Percentiles rank a stretch among this genome's conserved stretches.
phyloP scores from a whole-genome alignment of 2,329 filamentous ascomycete genomes.

The Claviceps sp. region DNA sequence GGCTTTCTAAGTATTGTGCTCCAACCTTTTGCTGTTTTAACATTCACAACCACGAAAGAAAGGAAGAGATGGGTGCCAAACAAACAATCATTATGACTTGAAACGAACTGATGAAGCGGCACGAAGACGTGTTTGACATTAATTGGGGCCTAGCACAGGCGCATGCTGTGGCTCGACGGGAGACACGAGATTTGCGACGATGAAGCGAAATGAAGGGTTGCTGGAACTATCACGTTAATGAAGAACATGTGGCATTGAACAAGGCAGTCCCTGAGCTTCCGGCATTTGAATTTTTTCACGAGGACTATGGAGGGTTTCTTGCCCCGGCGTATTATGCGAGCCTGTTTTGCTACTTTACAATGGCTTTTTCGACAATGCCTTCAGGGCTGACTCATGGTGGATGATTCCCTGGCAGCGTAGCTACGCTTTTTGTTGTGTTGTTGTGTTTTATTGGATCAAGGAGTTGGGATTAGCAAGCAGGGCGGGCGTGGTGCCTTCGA shows the following conservation, averaged over 20 bases:
- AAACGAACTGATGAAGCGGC: constrained; percentile 8
- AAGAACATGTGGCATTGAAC: constrained; percentile 7
- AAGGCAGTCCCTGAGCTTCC: neutral
- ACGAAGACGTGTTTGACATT: neutral
- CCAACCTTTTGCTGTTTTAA: neutral
- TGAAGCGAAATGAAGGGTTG: constrained; percentile 9
- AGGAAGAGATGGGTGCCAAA: neutral
- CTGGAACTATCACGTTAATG: constrained; percentile 15
- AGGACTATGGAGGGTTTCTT: neutral
- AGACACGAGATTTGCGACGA: neutral
- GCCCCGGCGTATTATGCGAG: neutral
- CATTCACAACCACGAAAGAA: neutral
- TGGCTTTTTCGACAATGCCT: neutral
- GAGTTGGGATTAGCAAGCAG: constrained; percentile 4
- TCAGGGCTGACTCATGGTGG: neutral
- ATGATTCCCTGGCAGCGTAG: neutral
- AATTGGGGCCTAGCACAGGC: neutral
- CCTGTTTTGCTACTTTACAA: neutral
- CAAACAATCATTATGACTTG: constrained; percentile 8
- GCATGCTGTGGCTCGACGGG: neutral
- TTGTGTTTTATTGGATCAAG: constrained; percentile 2
- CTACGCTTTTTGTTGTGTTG: neutral
- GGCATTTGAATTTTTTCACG: neutral
- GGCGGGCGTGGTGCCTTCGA: neutral
- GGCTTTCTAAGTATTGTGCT: constrained; percentile 13